Percentiles rank a stretch among this genome's conserved stretches.
These are phyloP conservation scores for Ulota crispa DNA, from an alignment of 225 moss, liverwort and hornwort genomes.

Conservation along the genomic window DNA sequence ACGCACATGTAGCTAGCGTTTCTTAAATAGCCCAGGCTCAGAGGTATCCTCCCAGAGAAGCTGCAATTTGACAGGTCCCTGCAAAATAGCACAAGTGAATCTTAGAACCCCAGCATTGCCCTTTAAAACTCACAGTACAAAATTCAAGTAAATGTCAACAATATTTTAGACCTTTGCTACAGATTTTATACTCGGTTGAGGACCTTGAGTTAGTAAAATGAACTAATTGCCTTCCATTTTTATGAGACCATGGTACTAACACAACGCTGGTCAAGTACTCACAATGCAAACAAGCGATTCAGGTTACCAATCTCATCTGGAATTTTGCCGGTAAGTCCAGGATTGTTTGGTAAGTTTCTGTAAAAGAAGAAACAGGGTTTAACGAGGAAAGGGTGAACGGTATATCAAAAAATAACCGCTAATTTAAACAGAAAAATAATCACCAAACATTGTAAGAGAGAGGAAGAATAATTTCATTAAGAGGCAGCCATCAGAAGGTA, in stretches of 20 bases:
- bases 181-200: neutral
- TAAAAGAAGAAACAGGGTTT: neutral
- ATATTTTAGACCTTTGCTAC: neutral
- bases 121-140: neutral
- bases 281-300: slow-evolving; percentile 37
- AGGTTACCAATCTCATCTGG: slow-evolving; percentile 50
- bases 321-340: slow-evolving; percentile 44
- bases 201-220: neutral
- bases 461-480: neutral
- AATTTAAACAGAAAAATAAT: neutral
- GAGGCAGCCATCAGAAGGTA: neutral
- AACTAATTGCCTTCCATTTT: neutral
- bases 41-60: slow-evolving; percentile 46
- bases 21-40: slow-evolving; percentile 26
- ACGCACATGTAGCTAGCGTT: slow-evolving; percentile 47
- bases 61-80: slow-evolving; percentile 61
- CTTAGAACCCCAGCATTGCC: neutral
- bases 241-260: neutral
- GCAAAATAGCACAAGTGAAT: slow-evolving; percentile 18
- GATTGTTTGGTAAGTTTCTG: slow-evolving; percentile 51
- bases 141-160: neutral
- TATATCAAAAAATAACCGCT: neutral
- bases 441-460: neutral
- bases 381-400: neutral
- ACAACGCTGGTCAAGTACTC: slow-evolving; percentile 13